Conservation (phyloP, 2,329 filamentous ascomycete genomes). For the Colletotrichum sp. region DNA sequence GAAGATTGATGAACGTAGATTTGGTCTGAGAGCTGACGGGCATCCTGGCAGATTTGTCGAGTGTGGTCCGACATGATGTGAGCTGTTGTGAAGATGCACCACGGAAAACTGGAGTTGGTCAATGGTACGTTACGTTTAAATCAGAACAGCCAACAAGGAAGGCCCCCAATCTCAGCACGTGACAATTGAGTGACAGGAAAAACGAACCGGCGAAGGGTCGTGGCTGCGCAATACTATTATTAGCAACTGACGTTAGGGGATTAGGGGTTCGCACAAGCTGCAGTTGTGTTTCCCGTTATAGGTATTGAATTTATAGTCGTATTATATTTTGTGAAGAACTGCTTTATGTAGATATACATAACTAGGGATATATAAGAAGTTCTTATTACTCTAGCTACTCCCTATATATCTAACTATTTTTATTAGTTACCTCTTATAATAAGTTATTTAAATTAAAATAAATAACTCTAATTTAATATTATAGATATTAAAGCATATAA, state of each 20-base stretch:
- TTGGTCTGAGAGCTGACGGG: background rate
- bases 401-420: too few species aligned
- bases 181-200: background rate
- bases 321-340: too few species aligned
- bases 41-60: background rate
- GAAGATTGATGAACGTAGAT: background rate
- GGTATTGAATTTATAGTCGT: background rate
- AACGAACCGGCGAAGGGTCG: background rate
- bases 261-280: background rate
- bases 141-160: background rate
- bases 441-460: too few species aligned
- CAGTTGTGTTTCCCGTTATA: background rate
- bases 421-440: too few species aligned
- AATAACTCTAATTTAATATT: too few species aligned
- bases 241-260: background rate
- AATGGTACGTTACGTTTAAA: background rate
- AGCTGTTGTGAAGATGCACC: background rate
- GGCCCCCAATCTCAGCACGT: background rate
- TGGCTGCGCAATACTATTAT: background rate
- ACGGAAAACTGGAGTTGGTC: background rate
- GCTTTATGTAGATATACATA: too few species aligned
- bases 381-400: too few species aligned
- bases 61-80: background rate
- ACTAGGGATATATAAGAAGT: too few species aligned
- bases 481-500: too few species aligned